Conservation (phyloP, 148 eudicot genomes). For the Fallopia convolvulus region DNA sequence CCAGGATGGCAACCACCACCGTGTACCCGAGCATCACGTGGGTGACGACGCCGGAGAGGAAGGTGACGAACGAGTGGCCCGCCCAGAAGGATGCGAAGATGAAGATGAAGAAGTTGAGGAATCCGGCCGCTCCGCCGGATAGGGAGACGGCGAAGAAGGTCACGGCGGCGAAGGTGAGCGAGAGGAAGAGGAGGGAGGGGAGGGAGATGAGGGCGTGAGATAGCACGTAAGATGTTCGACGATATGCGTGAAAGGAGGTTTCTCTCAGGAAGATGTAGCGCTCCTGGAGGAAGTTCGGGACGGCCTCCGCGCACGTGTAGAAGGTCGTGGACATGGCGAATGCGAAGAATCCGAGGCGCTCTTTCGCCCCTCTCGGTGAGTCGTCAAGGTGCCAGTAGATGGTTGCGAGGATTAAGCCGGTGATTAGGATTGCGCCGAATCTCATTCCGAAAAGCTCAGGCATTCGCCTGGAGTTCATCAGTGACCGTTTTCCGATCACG, state of each 20-base stretch:
- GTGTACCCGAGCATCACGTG: slow-evolving; percentile 82
- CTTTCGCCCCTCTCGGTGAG: slow-evolving; percentile 63
- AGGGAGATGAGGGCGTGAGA: slow-evolving; percentile 63
- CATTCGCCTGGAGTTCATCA: slow-evolving; percentile 50
- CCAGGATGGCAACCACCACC: slow-evolving; percentile 65
- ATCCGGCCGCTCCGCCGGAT: slow-evolving; percentile 54
- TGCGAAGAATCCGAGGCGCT: slow-evolving; percentile 67
- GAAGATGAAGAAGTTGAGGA: slow-evolving; percentile 53
- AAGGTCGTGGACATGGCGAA: slow-evolving; percentile 94
- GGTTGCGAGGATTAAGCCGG: slow-evolving; percentile 72
- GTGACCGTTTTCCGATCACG: slow-evolving; percentile 57
- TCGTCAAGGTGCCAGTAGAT: slow-evolving; percentile 58
- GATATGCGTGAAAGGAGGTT: slow-evolving; percentile 73
- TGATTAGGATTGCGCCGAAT: slow-evolving; percentile 53
- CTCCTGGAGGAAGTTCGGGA: slow-evolving; percentile 67
- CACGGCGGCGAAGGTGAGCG: slow-evolving; percentile 51
- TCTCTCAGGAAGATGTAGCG: slow-evolving; percentile 83
- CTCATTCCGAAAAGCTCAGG: slow-evolving; percentile 71
- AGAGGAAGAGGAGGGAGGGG: slow-evolving; percentile 56
- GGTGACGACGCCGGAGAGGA: slow-evolving; percentile 74
- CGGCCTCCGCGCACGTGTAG: slow-evolving; percentile 87
- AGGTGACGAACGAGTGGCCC: slow-evolving; percentile 79
- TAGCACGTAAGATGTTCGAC: slow-evolving; percentile 72
- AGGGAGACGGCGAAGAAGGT: slow-evolving; percentile 82
- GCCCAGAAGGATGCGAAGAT: slow-evolving; percentile 81